These are phyloP conservation scores for Colletotrichum agaves DNA, from an alignment of 2,329 filamentous ascomycete species.

Conservation along the genomic window DNA sequence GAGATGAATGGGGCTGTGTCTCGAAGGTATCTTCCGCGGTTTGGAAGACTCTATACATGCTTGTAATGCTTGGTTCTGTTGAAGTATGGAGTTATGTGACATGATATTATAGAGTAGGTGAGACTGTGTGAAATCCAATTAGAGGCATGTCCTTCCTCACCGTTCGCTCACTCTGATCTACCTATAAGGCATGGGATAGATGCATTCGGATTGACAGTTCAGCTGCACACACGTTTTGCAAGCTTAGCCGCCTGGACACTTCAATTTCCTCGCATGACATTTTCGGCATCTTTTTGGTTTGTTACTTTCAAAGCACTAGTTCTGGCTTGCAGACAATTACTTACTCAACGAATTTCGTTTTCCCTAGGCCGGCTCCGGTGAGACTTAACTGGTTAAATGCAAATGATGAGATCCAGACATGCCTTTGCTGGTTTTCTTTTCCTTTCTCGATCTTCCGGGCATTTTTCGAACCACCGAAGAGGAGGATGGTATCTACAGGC, in stretches of 20 bases:
- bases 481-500: background rate
- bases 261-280: background rate
- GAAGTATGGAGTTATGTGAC: background rate
- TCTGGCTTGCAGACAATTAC: background rate
- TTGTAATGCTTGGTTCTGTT: background rate
- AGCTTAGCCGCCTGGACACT: background rate
- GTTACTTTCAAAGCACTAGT: background rate
- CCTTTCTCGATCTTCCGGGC: no score
- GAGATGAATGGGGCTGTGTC: background rate
- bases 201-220: background rate
- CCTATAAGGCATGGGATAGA: background rate
- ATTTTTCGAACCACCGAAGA: background rate
- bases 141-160: background rate
- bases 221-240: background rate
- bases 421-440: no score
- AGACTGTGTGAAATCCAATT: no score
- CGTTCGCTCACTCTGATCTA: background rate
- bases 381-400: no score
- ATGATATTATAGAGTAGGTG: background rate
- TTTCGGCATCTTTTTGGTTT: background rate
- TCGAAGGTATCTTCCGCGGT: background rate
- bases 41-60: background rate
- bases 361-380: background rate
- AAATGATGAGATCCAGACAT: no score
- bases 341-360: background rate